A percentile compares a stretch with the other conserved stretches of the same genome.
phyloP scores from a whole-genome alignment of 2,329 filamentous ascomycete genomes.

The Atkinsonella hypoxylon region DNA sequence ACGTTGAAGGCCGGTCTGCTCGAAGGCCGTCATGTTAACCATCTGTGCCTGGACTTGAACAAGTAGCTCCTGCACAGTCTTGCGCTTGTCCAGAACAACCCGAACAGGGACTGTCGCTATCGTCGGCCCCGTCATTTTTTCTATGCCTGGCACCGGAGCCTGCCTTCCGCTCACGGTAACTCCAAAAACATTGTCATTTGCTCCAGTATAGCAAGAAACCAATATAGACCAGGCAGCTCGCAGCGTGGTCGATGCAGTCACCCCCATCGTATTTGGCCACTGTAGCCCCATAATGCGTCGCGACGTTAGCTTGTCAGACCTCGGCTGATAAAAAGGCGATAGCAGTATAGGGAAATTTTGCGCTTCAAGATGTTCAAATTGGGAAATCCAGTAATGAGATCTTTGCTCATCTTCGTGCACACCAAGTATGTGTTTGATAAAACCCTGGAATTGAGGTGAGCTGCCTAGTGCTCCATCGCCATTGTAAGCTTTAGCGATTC shows the following conservation, averaged over 20 bases:
- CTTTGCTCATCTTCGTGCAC: constrained; percentile 9
- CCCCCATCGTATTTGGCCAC: constrained; percentile 9
- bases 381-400: constrained; percentile 28
- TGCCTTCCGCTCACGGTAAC: constrained; percentile 16
- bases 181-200: constrained; percentile 19
- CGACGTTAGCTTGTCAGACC: constrained; percentile 2
- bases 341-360: constrained; percentile 8
- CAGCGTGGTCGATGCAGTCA: constrained; percentile 13
- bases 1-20: constrained; percentile 16
- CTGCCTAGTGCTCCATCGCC: background rate
- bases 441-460: constrained; percentile 20
- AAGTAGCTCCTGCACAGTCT: constrained; percentile 8
- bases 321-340: constrained; percentile 1
- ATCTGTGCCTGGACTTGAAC: constrained; percentile 13
- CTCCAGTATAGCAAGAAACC: constrained; percentile 23
- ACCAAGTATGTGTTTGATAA: constrained; percentile 30
- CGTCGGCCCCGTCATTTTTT: constrained; percentile 15
- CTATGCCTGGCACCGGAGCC: constrained; percentile 14
- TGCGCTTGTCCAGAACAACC: constrained; percentile 7
- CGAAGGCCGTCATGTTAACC: constrained; percentile 14
- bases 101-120: constrained; percentile 16
- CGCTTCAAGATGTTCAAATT: constrained; percentile 18
- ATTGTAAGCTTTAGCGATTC: constrained; percentile 8
- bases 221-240: constrained; percentile 22
- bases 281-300: constrained; percentile 5